phyloP scores from a whole-genome alignment of 192 early-diverging fungal genomes.

The Coemansia sp. region DNA sequence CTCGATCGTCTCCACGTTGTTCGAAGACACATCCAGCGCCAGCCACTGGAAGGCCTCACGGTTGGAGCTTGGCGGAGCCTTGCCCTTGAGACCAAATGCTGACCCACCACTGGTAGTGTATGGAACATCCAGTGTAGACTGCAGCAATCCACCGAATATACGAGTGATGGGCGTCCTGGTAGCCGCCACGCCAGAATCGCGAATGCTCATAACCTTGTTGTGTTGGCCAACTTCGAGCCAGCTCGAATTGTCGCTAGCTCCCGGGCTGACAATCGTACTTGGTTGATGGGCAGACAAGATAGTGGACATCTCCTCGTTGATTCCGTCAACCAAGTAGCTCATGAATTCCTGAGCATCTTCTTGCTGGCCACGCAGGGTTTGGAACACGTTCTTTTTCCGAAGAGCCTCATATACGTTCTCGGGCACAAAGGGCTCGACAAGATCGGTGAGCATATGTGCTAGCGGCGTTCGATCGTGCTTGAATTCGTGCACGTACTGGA shows the following conservation, averaged over 20 bases:
- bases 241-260: conserved; percentile 35
- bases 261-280: background rate
- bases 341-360: conserved; percentile 98
- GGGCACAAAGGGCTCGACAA: conserved; percentile 80
- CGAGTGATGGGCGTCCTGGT: conserved; percentile 73
- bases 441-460: conserved; percentile 48
- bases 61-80: conserved; percentile 75
- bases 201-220: conserved; percentile 55
- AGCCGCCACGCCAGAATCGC: conserved; percentile 55
- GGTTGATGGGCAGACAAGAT: conserved; percentile 7
- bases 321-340: conserved; percentile 86
- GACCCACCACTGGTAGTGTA: conserved; percentile 11
- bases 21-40: conserved; percentile 82
- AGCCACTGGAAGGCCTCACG: conserved; percentile 87
- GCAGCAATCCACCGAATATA: conserved; percentile 82
- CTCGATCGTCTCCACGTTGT: conserved; percentile 72
- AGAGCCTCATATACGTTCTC: conserved; percentile 93
- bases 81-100: background rate
- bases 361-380: conserved; percentile 85
- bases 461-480: conserved; percentile 33
- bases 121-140: conserved; percentile 73
- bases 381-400: conserved; percentile 71
- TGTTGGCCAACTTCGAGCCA: conserved; percentile 94
- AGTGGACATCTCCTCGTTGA: conserved; percentile 85
- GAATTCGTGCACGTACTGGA: conserved; percentile 50